phyloP scores from a whole-genome alignment of 805 yeast genomes.

The Torulaspora gathmanii region DNA sequence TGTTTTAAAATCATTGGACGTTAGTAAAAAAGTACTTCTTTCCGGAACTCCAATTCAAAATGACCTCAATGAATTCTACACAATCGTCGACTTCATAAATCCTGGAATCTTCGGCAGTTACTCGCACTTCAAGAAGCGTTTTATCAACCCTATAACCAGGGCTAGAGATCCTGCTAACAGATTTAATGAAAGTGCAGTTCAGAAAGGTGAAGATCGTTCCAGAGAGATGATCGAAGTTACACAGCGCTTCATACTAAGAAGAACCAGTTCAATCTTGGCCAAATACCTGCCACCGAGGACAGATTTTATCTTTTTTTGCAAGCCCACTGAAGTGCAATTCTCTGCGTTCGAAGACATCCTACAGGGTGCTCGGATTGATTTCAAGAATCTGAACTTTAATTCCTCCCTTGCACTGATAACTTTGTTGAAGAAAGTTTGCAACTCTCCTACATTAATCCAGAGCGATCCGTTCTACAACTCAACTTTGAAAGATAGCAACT shows the following conservation, averaged over 20 bases:
- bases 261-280: constrained; percentile 56
- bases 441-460: constrained; percentile 62
- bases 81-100: constrained; percentile 74
- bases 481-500: constrained; percentile 6
- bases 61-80: constrained; percentile 77
- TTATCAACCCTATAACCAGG: constrained; percentile 62
- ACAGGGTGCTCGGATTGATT: constrained; percentile 29
- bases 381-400: constrained; percentile 28
- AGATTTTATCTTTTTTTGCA: constrained; percentile 71
- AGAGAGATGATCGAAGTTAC: constrained; percentile 62
- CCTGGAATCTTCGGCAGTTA: constrained; percentile 74
- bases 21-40: constrained; percentile 56
- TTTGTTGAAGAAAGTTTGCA: constrained; percentile 73
- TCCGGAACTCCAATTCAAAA: constrained; percentile 95
- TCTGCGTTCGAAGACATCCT: constrained; percentile 50
- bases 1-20: constrained; percentile 51
- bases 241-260: constrained; percentile 60
- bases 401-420: constrained; percentile 66
- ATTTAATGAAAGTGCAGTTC: constrained; percentile 44
- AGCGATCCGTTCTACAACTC: constrained; percentile 40
- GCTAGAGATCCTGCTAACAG: constrained; percentile 65
- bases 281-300: constrained; percentile 67
- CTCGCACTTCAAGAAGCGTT: constrained; percentile 54
- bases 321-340: constrained; percentile 63
- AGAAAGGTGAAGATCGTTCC: constrained; percentile 57